These are phyloP conservation scores for Agroathelia rolfsii DNA, from an alignment of 1,284 basidiomycete genomes.

Conservation along the genomic window DNA sequence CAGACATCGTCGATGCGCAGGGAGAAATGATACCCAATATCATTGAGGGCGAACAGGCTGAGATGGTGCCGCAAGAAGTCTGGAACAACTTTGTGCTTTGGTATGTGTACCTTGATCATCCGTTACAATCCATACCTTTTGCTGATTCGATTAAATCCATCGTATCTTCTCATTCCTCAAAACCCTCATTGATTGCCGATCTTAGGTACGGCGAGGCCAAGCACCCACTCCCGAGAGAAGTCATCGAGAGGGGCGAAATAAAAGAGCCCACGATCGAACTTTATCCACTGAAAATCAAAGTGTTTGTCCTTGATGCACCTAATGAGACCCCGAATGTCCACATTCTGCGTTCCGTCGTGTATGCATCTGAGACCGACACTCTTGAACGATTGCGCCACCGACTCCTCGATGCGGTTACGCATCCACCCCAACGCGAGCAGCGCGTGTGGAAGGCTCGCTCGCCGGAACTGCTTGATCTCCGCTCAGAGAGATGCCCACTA, in stretches of 20 bases:
- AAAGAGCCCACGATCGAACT: constrained; percentile 65
- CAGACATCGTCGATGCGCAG: constrained; percentile 44
- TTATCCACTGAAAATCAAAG: constrained; percentile 60
- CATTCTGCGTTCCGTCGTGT: constrained; percentile 7
- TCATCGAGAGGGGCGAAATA: constrained; percentile 49
- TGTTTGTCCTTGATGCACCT: constrained; percentile 36
- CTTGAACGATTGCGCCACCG: too few species aligned
- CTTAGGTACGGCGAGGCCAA: constrained; percentile 61
- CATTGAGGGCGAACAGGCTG: constrained; percentile 65
- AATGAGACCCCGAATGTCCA: constrained; percentile 9
- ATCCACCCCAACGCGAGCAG: too few species aligned
- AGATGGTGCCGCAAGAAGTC: constrained; percentile 64
- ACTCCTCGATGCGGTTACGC: too few species aligned
- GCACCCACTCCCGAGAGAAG: constrained; percentile 50
- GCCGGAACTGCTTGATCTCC: too few species aligned
- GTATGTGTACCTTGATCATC: constrained; percentile 36
- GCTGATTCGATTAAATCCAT: constrained; percentile 2
- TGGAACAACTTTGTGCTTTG: constrained; percentile 66
- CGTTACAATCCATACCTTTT: background rate
- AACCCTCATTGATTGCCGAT: constrained; percentile 5
- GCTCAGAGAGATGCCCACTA: too few species aligned
- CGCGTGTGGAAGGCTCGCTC: too few species aligned
- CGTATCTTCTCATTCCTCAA: constrained; percentile 3
- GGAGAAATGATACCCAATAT: constrained; percentile 39
- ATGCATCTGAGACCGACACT: too few species aligned